Evolutionary conservation across 2,329 filamentous ascomycete genomes (phyloP).

Genomic region (Microdochium paspali): DNA sequence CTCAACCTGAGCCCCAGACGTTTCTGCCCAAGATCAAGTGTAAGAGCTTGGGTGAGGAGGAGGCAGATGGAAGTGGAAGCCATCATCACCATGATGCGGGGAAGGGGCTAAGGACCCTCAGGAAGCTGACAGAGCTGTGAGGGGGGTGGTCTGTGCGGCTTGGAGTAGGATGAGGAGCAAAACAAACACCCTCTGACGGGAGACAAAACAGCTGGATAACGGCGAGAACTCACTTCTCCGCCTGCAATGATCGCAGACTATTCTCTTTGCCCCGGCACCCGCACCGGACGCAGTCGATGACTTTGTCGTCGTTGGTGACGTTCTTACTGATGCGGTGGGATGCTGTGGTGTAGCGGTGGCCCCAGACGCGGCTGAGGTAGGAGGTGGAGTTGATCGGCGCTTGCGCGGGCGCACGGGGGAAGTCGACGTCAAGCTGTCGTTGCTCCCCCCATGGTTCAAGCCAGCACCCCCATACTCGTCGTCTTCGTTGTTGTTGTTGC

Average conservation of each 20-base stretch:
- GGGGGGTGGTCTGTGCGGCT: too few species aligned
- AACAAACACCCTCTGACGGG: too few species aligned
- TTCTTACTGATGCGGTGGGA: background rate
- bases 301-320: background rate
- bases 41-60: too few species aligned
- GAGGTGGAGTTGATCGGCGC: background rate
- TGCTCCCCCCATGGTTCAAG: background rate
- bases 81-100: too few species aligned
- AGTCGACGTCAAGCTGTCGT: background rate
- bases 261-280: constrained; percentile 17
- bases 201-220: too few species aligned
- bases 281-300: constrained; percentile 2
- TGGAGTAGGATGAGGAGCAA: too few species aligned
- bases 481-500: background rate
- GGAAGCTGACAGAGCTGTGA: too few species aligned
- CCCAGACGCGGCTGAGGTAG: background rate
- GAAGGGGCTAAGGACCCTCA: too few species aligned
- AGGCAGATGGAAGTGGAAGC: too few species aligned
- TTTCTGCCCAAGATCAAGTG: too few species aligned
- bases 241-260: constrained; percentile 35
- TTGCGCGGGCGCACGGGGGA: background rate
- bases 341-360: background rate
- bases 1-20: too few species aligned
- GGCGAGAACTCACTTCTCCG: constrained; percentile 13
- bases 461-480: background rate